Evolutionary conservation across 179 eudicot genomes (phyloP).

Genomic region (Gypsophila paniculata): DNA sequence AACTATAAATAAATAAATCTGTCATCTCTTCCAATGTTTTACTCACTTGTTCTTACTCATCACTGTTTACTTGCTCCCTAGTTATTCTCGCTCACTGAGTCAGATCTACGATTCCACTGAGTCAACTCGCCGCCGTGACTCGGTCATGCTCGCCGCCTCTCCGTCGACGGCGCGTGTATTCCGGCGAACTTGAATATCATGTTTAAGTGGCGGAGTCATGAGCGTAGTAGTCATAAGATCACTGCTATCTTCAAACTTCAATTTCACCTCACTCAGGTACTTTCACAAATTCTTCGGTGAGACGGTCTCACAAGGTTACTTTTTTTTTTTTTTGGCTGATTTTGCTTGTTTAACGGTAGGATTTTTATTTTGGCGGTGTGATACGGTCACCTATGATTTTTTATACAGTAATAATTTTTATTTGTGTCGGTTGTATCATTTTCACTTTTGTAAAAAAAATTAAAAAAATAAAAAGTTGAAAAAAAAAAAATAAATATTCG

Average conservation of each 20-base stretch:
- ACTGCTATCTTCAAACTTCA: constrained; percentile 68
- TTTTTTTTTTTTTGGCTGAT: too few species aligned
- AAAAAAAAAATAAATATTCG: too few species aligned
- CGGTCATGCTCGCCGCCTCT: constrained; percentile 43
- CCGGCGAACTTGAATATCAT: constrained; percentile 36
- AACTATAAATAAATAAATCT: background rate
- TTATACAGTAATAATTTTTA: background rate
- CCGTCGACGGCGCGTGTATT: constrained; percentile 26
- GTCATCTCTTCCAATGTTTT: constrained; percentile 23
- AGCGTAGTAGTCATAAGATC: constrained; percentile 47
- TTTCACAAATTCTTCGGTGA: too few species aligned
- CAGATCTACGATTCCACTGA: constrained; percentile 16
- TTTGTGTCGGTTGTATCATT: constrained; percentile 13
- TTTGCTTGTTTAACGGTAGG: too few species aligned
- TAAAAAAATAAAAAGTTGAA: too few species aligned
- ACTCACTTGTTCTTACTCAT: background rate
- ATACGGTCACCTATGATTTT: too few species aligned
- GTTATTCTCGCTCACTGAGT: constrained; percentile 7
- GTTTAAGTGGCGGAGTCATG: constrained; percentile 89
- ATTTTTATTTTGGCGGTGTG: too few species aligned
- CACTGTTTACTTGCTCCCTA: background rate
- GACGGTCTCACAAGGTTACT: too few species aligned
- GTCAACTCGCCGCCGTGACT: constrained; percentile 13
- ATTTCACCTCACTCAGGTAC: constrained; percentile 83
- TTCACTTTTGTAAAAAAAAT: background rate